Evolutionary conservation across 1,284 basidiomycete genomes (phyloP), one percentile per base, ranked within the genome.

Genomic region (Ustilago loliicola): DNA sequence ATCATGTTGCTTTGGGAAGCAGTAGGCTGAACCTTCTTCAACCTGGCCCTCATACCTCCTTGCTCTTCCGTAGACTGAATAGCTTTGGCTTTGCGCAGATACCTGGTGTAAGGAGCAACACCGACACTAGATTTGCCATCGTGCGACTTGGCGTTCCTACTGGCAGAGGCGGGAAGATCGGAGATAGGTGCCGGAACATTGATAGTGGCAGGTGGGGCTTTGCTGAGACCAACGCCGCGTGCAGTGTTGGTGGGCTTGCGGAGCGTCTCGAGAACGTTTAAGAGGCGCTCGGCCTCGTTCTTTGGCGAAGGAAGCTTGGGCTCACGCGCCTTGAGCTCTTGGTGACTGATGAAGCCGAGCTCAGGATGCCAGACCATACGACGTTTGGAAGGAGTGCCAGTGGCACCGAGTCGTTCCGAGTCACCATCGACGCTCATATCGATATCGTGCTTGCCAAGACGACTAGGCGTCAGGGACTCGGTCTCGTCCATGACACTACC

Each of bases 201-300:
- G 61, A 78, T 74, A 4, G 63, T 45, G 17, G 66, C 50, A 17
- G 74, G 52, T 2, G 65, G 63, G 15, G 66, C 77, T 10, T 59
- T 62, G 13, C 66, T 54, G 30, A 65, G 34, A 3, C 63, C 66
- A 30, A 71, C 67, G 30, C 75, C 69, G 25, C 70, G 73, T 17
- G 84, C 79, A 42, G 83, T 75, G 25, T 80, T 80, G 3, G 84
- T 65, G 2, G 86, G 83, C 11, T 85, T 83, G 21, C 85, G 72
- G 77, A 87, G 77, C 15, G 81, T 83, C 55, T 87, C 87, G 45
- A 87, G 83, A 1, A 86, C 86, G 53, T 86, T 82, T 38, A 87
- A 72, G 15, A 87, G 83, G n/a, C 86, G 79, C 64, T 87, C 87
- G 2, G 87, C 87, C 62, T 87, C 86, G 66, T 87, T 87, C 68